phyloP scores from a whole-genome alignment of 2,329 filamentous ascomycete species.

The Colletotrichum sp. region DNA sequence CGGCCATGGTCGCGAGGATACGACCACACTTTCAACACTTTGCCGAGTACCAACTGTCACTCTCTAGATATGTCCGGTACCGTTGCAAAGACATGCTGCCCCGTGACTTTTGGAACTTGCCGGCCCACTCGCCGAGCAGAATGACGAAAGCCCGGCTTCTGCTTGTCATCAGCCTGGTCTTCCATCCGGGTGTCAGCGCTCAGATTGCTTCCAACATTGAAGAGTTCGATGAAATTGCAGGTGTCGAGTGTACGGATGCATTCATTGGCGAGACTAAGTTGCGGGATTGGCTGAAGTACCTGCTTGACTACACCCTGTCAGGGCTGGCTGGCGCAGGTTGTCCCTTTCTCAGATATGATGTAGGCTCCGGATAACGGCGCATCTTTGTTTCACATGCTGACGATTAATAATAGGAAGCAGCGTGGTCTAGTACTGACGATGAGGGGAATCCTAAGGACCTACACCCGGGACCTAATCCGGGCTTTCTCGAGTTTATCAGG shows the following conservation, averaged over 20 bases:
- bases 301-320: not conserved
- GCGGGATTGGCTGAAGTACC: not conserved
- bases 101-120: not conserved
- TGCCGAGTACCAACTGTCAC: not conserved
- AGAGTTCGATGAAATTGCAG: not conserved
- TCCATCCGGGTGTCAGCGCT: not conserved
- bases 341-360: not conserved
- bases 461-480: not conserved
- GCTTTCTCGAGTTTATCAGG: fast-evolving
- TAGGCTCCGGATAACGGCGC: not conserved
- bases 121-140: not conserved
- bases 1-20: not conserved
- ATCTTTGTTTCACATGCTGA: not conserved
- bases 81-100: not conserved
- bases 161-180: not conserved
- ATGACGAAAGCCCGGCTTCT: not conserved
- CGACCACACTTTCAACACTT: not conserved
- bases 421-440: not conserved
- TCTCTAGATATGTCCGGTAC: not conserved
- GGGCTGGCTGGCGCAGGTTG: not conserved
- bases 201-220: not conserved
- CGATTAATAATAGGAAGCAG: not conserved
- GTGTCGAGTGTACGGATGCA: not conserved
- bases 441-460: not conserved
- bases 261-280: not conserved